Base-by-base conservation (phyloP, 176 grass and related monocot genomes). In the Musa troglodytarum region DNA sequence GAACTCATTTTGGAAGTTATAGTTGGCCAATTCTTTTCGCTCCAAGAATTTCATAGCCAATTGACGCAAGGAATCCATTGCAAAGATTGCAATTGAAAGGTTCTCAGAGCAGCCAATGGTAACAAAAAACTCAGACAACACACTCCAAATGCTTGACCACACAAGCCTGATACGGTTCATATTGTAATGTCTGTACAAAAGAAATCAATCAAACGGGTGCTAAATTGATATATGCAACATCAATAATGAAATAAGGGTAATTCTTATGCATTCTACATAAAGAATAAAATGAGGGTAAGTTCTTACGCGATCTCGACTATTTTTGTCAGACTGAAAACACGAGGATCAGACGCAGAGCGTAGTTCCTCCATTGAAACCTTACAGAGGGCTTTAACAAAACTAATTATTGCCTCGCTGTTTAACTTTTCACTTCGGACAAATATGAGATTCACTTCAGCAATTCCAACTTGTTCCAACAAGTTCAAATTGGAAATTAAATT, bases 1-100 rank as follows among this genome's bases (percentile, higher is more conserved):
- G 87, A 99, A 99, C 82, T 94, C 95, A 86, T 99, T 99, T 85
- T 99, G 95, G 70, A 99, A 99, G 91, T 99, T 99, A 76, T 99
- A 99, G 80, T 99, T 99, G 65, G 82, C 86, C 58, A 99, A 63
- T 79, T 99, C 95, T 82, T 94, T 91, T 63, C 90, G 85, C 82
- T 99, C 95, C 82, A 99, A 76, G 71, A 99, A 99, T 55, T 99
- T 99, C 91, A 99, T 99, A 84, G 95, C 76, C n/a, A 99, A 77
- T 76, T 99, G 95, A 51, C 95, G 86, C 79, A 99, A 86, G 13
- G 95, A 99, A 77, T 99, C 95, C 95, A 99, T 99, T 71, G 95
- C 95, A 87, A 99, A 99, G 69, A 99, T 99, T 73, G 95, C 91
- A 82, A 99, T 89, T 23, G 95, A 99, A 71, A 99, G 84, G 75